Conservation (phyloP, 306 rosid genomes). For the Bauhinia variegata region DNA sequence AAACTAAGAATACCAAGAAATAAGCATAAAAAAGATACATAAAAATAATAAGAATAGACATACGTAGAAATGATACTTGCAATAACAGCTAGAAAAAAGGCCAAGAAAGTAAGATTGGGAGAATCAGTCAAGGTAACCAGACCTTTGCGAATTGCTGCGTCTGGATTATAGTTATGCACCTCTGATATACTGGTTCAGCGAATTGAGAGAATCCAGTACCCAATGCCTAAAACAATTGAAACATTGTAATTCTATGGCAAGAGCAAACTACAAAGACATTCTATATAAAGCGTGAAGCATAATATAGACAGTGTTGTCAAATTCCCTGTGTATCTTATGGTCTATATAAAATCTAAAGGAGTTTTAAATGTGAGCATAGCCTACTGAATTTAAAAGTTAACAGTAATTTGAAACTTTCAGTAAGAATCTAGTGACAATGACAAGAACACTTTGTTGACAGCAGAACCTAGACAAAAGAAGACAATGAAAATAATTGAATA, state of each 20-base stretch:
- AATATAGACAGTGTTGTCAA: too few relatives aligned
- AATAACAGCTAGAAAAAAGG: background rate
- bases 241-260: conserved; percentile 22
- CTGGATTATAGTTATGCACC: conserved; percentile 95
- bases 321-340: too few relatives aligned
- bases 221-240: conserved; percentile 71
- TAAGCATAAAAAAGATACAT: conserved; percentile 1
- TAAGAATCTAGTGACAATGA: conserved; percentile 12
- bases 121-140: conserved; percentile 29
- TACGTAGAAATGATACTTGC: too few relatives aligned
- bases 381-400: too few relatives aligned
- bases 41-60: background rate
- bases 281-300: conserved; percentile 31
- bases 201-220: conserved; percentile 91
- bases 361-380: too few relatives aligned
- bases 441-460: conserved; percentile 5
- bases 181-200: conserved; percentile 92
- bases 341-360: too few relatives aligned
- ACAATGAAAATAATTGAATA: background rate
- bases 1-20: too few relatives aligned
- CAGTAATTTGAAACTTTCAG: conserved; percentile 4
- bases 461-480: conserved; percentile 17
- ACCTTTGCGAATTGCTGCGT: conserved; percentile 94
- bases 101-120: background rate
- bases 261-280: conserved; percentile 25